phyloP scores from a whole-genome alignment of 371 early-diverging fungal species.

The Rhizopus microsporus region DNA sequence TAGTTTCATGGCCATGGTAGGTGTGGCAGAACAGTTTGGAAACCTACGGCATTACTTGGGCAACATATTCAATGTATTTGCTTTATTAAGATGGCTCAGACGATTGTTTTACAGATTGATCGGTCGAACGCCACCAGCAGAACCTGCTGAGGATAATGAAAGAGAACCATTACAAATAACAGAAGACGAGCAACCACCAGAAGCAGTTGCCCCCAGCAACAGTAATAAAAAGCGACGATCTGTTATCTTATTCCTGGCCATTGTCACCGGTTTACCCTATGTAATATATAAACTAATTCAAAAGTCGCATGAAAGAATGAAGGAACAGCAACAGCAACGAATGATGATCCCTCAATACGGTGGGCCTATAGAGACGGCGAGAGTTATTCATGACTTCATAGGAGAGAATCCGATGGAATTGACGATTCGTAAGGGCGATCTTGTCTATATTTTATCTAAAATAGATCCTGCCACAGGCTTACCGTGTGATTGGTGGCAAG shows the following conservation, averaged over 20 bases:
- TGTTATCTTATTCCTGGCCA: slow-evolving; percentile 74
- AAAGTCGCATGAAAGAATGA: slow-evolving; percentile 28
- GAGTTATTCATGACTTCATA: slow-evolving; percentile 84
- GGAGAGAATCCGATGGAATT: slow-evolving; percentile 82
- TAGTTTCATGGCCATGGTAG: slow-evolving; percentile 97
- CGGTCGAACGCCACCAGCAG: slow-evolving; percentile 54
- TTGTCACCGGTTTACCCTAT: slow-evolving; percentile 90
- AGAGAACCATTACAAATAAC: slow-evolving; percentile 36
- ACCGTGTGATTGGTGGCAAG: slow-evolving; percentile 93
- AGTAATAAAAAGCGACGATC: slow-evolving; percentile 51
- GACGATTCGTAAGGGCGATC: slow-evolving; percentile 79
- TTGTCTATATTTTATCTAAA: slow-evolving; percentile 80
- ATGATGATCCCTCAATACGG: slow-evolving; percentile 40
- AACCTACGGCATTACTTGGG: slow-evolving; percentile 80
- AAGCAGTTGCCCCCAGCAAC: neutral
- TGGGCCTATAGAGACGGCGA: slow-evolving; percentile 76
- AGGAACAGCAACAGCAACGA: slow-evolving; percentile 36
- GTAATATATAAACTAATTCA: slow-evolving; percentile 82
- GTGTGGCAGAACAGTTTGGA: slow-evolving; percentile 97
- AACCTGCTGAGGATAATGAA: slow-evolving; percentile 49
- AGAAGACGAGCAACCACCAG: slow-evolving; percentile 26
- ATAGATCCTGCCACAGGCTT: slow-evolving; percentile 75
- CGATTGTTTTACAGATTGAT: slow-evolving; percentile 60
- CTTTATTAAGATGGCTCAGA: slow-evolving; percentile 68
- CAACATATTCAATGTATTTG: slow-evolving; percentile 79